Evolutionary conservation across 495 filamentous ascomycete genomes (phyloP).

Genomic region (Cairneyella variabilis): DNA sequence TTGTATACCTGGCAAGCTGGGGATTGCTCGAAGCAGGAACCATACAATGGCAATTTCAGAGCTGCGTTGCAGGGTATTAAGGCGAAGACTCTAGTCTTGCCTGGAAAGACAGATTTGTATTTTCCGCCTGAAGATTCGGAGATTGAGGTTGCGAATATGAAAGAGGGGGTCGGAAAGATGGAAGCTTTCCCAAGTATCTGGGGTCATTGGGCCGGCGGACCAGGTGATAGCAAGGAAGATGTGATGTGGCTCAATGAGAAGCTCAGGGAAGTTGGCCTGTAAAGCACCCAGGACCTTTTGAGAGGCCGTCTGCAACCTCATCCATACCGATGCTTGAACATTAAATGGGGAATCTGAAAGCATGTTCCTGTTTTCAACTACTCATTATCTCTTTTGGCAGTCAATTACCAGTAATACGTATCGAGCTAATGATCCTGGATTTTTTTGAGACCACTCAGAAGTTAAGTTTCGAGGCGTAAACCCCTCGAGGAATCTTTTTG

Average conservation of each 20-base stretch:
- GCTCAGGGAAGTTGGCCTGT: conserved; percentile 38
- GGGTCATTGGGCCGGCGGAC: conserved; percentile 68
- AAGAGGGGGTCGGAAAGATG: conserved; percentile 53
- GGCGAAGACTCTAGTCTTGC: conserved; percentile 62
- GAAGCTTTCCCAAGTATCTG: conserved; percentile 59
- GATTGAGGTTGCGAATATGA: conserved; percentile 63
- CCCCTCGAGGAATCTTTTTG: no score
- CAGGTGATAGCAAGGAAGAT: conserved; percentile 59
- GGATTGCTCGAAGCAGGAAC: conserved; percentile 58
- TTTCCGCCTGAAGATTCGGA: conserved; percentile 72
- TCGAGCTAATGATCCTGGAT: no score
- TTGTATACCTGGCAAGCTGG: conserved; percentile 71
- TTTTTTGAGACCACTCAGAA: no score
- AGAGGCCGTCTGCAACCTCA: no score
- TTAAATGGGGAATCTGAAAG: no score
- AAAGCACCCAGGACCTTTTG: no score
- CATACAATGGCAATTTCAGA: conserved; percentile 61
- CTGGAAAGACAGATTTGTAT: conserved; percentile 66
- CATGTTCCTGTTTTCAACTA: no score
- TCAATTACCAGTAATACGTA: no score
- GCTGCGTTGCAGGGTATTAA: conserved; percentile 64
- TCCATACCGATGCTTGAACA: no score
- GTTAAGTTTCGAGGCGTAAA: no score
- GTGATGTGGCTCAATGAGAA: conserved; percentile 63
- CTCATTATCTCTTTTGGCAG: no score